Evolutionary conservation across 208 protist species (phyloP).

Genomic region (Acanthamoeba healyi): DNA sequence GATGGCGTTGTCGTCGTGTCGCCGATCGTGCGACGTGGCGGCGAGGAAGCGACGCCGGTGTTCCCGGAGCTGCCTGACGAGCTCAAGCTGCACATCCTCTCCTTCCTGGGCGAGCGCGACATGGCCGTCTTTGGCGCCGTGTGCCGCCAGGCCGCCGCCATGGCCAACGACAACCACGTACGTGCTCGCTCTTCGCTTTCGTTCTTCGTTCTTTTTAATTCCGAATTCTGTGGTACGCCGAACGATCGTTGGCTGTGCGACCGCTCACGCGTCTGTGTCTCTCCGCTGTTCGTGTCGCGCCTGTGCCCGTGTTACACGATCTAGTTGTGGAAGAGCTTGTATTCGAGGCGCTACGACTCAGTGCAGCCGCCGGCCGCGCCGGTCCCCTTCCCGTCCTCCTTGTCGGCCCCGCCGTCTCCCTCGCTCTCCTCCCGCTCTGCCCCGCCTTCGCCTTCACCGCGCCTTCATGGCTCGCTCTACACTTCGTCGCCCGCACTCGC

Average conservation of each 20-base stretch:
- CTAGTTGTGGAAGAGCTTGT: conserved; percentile 29
- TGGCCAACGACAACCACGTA: conserved; percentile 44
- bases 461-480: too few species aligned
- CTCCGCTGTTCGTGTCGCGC: neutral
- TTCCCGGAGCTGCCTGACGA: neutral
- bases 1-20: too few species aligned
- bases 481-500: neutral
- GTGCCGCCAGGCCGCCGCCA: neutral
- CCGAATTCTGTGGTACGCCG: neutral
- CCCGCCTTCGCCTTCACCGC: neutral
- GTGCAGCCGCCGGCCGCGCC: neutral
- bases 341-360: neutral
- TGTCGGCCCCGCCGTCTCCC: neutral
- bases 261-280: neutral
- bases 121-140: neutral
- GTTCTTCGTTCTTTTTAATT: neutral
- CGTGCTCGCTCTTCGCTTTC: neutral
- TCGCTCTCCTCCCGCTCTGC: neutral
- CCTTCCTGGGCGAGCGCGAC: conserved; percentile 13
- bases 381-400: neutral
- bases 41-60: neutral
- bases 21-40: too few species aligned
- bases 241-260: neutral
- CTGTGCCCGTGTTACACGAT: neutral
- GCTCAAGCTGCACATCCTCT: neutral